A percentile compares a stretch with the other conserved stretches of the same genome.
Evolutionary conservation across 495 filamentous ascomycete species (phyloP).

Genomic region (Aspergillus kassunensis): DNA sequence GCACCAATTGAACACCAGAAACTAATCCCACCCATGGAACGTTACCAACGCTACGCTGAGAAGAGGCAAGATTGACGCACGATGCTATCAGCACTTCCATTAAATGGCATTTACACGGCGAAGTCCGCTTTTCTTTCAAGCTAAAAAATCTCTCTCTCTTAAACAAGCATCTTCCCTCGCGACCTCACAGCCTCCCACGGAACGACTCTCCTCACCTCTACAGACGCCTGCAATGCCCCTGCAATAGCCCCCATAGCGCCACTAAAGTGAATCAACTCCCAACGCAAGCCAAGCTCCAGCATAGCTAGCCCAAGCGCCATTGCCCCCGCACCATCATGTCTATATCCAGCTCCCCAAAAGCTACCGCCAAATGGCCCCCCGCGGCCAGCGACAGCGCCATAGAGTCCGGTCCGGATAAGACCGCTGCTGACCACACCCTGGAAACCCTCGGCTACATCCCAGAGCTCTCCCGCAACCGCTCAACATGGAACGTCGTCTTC

Average conservation of each 20-base stretch:
- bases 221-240: not conserved
- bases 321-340: not conserved
- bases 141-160: too few relatives aligned
- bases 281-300: not conserved
- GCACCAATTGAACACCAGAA: too few relatives aligned
- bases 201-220: too few relatives aligned
- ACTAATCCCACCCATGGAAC: too few relatives aligned
- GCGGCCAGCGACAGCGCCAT: conserved; percentile 6
- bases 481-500: conserved; percentile 35
- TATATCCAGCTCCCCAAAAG: not conserved
- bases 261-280: too few relatives aligned
- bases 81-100: too few relatives aligned
- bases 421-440: conserved; percentile 19
- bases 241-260: conserved; percentile 7
- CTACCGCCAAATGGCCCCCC: not conserved
- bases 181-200: too few relatives aligned
- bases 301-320: conserved; percentile 1
- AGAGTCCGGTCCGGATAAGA: conserved; percentile 4
- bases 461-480: conserved; percentile 51
- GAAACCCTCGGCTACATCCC: conserved; percentile 50
- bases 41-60: too few relatives aligned
- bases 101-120: too few relatives aligned
- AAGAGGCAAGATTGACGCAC: too few relatives aligned
- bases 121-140: too few relatives aligned
- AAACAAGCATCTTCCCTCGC: not conserved